Evolutionary conservation across 139 green algal genomes (phyloP).

Genomic region (Chlamydomonas incerta): DNA sequence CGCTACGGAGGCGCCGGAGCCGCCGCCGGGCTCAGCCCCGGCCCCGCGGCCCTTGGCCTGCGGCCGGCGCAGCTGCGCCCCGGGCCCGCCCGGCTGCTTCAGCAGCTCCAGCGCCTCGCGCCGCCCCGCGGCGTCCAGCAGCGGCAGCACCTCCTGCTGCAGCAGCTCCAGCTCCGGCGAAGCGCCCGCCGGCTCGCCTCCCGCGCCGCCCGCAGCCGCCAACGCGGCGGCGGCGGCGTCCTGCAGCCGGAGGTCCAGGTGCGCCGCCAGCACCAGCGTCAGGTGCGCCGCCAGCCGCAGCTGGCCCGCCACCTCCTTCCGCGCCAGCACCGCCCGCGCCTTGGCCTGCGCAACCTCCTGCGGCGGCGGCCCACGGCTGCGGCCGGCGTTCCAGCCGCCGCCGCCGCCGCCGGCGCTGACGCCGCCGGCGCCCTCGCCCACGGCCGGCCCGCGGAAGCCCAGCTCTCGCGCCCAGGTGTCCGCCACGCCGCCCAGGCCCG

Average conservation of each 20-base stretch:
- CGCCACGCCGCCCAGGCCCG: background rate
- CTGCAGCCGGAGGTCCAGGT: background rate
- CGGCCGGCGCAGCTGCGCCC: background rate
- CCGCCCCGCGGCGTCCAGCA: background rate
- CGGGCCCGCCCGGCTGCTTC: background rate
- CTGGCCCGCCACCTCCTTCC: background rate
- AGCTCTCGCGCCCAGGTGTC: background rate
- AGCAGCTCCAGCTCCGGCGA: background rate
- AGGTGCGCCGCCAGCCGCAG: conserved; percentile 10
- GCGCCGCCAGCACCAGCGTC: conserved; percentile 10
- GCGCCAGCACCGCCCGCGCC: background rate
- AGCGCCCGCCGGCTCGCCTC: background rate
- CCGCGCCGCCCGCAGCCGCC: background rate
- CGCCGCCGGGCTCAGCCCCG: background rate
- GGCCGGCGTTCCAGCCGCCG: background rate
- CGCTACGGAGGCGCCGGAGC: background rate
- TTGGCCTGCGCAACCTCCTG: background rate
- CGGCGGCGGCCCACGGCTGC: background rate
- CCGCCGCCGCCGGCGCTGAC: background rate
- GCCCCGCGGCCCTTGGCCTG: background rate
- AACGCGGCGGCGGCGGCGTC: background rate
- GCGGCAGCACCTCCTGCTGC: conserved; percentile 19
- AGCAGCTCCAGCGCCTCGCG: background rate
- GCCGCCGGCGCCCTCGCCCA: background rate
- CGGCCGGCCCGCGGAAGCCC: background rate